phyloP scores from a whole-genome alignment of 305 asterid species.

The Fraxinus ornus region DNA sequence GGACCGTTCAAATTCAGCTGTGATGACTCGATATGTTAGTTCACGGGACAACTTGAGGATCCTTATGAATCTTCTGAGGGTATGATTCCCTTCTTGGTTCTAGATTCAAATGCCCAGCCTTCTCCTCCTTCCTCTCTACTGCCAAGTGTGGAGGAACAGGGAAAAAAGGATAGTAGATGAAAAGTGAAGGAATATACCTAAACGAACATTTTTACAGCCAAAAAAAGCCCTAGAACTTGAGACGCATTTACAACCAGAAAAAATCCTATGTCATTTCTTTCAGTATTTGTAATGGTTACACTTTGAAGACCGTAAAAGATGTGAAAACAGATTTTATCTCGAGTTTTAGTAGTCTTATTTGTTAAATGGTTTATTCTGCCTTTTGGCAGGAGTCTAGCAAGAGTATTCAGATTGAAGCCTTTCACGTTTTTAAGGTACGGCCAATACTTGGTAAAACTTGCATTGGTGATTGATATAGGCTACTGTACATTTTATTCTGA shows the following conservation, averaged over 20 bases:
- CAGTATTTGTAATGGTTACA: background rate
- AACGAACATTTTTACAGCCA: background rate
- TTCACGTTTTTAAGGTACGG: constrained; percentile 93
- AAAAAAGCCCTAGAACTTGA: background rate
- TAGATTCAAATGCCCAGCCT: background rate
- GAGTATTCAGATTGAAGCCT: constrained; percentile 92
- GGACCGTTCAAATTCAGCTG: constrained; percentile 90
- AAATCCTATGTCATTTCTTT: background rate
- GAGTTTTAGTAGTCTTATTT: background rate
- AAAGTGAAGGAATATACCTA: background rate
- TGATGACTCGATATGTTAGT: constrained; percentile 82
- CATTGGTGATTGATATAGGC: background rate
- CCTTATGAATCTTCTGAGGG: constrained; percentile 97
- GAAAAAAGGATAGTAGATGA: background rate
- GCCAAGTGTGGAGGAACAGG: background rate
- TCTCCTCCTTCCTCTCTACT: background rate
- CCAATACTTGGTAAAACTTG: constrained; percentile 4
- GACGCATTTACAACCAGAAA: background rate
- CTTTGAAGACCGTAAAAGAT: background rate
- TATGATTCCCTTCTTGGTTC: constrained; percentile 37
- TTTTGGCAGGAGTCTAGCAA: constrained; percentile 85
- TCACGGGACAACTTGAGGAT: constrained; percentile 92
- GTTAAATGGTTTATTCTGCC: constrained; percentile 2
- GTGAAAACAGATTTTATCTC: background rate
- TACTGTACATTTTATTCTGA: constrained; percentile 2